phyloP scores from a whole-genome alignment of 345 rosid genomes.

The Chamaenerion angustifolium region DNA sequence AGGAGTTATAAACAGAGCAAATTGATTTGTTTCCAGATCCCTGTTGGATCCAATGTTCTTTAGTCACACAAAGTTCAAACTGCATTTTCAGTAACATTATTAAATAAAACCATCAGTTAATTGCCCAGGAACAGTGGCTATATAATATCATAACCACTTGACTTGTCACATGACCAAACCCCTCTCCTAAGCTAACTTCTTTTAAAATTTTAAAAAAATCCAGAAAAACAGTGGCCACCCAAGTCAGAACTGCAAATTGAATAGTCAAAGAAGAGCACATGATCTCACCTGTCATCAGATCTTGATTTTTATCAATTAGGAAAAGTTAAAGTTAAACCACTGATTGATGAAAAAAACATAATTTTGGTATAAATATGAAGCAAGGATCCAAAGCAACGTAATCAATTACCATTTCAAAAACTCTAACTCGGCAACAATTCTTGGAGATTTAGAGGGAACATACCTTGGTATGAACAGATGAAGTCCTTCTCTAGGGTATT shows the following conservation, averaged over 20 bases:
- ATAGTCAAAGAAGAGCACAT: constrained; percentile 41
- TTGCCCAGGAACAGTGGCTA: not conserved
- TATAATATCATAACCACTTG: constrained; percentile 23
- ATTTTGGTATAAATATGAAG: constrained; percentile 2
- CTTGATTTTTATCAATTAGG: constrained; percentile 10
- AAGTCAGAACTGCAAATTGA: constrained; percentile 10
- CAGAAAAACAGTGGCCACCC: not conserved
- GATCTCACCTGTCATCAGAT: constrained; percentile 36
- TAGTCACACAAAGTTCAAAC: not conserved
- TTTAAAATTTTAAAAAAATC: not conserved
- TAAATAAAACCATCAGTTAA: not conserved
- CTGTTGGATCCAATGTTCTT: constrained; percentile 6
- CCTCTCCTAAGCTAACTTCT: not conserved
- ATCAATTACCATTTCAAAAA: not conserved
- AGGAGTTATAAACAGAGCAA: too few relatives aligned
- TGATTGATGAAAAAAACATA: not conserved
- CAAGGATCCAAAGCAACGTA: not conserved
- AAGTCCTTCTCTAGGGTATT: constrained; percentile 19
- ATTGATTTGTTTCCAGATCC: not conserved
- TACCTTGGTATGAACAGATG: constrained; percentile 20
- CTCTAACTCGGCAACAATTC: not conserved
- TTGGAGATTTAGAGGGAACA: not conserved
- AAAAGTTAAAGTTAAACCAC: not conserved
- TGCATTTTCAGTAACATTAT: not conserved
- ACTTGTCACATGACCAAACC: constrained; percentile 29